A percentile compares a stretch with the other conserved stretches of the same genome.
Conservation (phyloP, 352 stramenopile species). For the Phytophthora citrophthora region DNA sequence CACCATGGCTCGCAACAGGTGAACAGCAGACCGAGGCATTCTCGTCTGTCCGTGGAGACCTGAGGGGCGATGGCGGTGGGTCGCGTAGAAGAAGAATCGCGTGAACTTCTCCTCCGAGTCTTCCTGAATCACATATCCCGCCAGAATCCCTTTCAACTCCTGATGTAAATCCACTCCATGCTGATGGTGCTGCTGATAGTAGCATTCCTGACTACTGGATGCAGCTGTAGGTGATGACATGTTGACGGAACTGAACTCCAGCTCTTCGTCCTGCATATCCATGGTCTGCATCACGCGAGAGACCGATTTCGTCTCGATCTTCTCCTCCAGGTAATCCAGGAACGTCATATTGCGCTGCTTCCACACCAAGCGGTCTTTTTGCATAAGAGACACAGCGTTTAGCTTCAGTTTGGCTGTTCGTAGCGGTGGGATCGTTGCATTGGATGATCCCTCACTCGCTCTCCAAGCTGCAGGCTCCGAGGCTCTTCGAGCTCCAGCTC, state of each 20-base stretch:
- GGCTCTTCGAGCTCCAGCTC: constrained; percentile 17
- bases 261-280: constrained; percentile 40
- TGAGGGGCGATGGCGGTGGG: constrained; percentile 20
- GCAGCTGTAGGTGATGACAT: constrained; percentile 28
- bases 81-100: constrained; percentile 71
- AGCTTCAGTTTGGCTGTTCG: constrained; percentile 46
- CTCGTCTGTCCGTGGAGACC: constrained; percentile 15
- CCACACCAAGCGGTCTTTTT: constrained; percentile 52
- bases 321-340: constrained; percentile 65
- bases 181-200: constrained; percentile 21
- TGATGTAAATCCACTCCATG: constrained; percentile 19
- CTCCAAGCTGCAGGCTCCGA: constrained; percentile 20
- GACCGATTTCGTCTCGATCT: constrained; percentile 56
- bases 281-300: constrained; percentile 71
- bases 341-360: constrained; percentile 63
- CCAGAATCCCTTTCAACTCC: constrained; percentile 49
- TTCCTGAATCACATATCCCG: constrained; percentile 68
- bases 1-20: constrained; percentile 58
- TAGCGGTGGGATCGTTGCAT: constrained; percentile 15
- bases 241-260: constrained; percentile 34
- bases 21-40: constrained; percentile 42
- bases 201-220: constrained; percentile 26
- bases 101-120: constrained; percentile 65
- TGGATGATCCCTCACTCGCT: constrained; percentile 4
- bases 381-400: constrained; percentile 63